Percentiles rank a stretch among this genome's conserved stretches.
Evolutionary conservation across 331 rosid species (phyloP).

Genomic region (Stylosanthes scabra): DNA sequence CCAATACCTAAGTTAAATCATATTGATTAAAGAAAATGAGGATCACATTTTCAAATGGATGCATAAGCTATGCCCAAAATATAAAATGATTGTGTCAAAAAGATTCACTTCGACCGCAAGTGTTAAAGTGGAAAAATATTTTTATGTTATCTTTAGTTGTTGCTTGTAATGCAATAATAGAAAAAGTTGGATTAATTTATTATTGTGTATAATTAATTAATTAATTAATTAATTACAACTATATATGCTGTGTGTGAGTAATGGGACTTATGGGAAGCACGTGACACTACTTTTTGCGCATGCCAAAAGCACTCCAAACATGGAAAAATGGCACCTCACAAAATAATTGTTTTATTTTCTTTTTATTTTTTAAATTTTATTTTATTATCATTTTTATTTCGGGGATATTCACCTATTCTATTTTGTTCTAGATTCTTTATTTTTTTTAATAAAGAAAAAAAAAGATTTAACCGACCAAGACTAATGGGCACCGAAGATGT

Average conservation of each 20-base stretch:
- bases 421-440: background rate
- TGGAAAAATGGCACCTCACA: conserved; percentile 44
- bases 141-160: conserved; percentile 4
- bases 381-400: background rate
- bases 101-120: conserved; percentile 56
- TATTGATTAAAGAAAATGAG: too few species aligned
- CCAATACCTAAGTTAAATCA: too few species aligned
- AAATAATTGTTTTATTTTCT: conserved; percentile 5
- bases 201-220: background rate
- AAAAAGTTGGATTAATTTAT: conserved; percentile 36
- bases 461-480: conserved; percentile 35
- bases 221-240: background rate
- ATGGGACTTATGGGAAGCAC: conserved; percentile 66
- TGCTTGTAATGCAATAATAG: conserved; percentile 59
- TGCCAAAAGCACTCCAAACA: conserved; percentile 68
- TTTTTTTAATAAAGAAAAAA: background rate
- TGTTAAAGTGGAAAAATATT: conserved; percentile 22
- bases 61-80: background rate
- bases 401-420: conserved; percentile 25
- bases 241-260: background rate
- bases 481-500: conserved; percentile 44
- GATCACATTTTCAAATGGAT: background rate
- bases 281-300: conserved; percentile 90
- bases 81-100: conserved; percentile 53
- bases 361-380: background rate